These are phyloP conservation scores for Cystofilobasidium capitatum DNA, from an alignment of 768 basidiomycete species.

Conservation along the genomic window DNA sequence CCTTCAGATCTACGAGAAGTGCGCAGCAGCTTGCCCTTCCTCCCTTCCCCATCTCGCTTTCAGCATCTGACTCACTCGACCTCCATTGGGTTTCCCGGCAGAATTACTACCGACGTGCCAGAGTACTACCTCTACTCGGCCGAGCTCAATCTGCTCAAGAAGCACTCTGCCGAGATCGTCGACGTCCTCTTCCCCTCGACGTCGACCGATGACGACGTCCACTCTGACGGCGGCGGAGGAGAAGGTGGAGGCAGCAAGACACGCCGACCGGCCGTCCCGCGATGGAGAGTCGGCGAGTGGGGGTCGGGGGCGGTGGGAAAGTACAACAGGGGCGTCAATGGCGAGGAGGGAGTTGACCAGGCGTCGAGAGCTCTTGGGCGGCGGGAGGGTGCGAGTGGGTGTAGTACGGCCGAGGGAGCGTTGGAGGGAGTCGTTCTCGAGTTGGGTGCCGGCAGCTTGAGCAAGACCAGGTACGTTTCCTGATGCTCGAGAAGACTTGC, in stretches of 20 bases:
- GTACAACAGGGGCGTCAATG: constrained; percentile 43
- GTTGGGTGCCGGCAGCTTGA: constrained; percentile 23
- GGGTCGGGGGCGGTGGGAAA: constrained; percentile 44
- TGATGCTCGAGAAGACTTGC: not conserved
- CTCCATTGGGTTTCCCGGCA: not conserved
- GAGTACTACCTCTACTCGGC: constrained; percentile 80
- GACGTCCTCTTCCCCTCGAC: not conserved
- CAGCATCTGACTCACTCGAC: not conserved
- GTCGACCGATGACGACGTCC: constrained; percentile 10
- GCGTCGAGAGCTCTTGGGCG: not conserved
- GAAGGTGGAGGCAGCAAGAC: not conserved
- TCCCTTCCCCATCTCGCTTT: no score
- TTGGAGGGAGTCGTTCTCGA: constrained; percentile 23
- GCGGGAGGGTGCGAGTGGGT: not conserved
- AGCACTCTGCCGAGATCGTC: constrained; percentile 64
- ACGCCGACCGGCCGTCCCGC: constrained; percentile 20
- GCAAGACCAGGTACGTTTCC: constrained; percentile 20
- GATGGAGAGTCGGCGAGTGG: constrained; percentile 36
- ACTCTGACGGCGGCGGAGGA: constrained; percentile 11
- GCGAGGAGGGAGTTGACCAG: constrained; percentile 34
- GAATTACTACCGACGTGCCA: constrained; percentile 36
- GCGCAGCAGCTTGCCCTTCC: not conserved
- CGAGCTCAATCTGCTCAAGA: constrained; percentile 74
- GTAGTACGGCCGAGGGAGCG: not conserved
- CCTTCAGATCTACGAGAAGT: constrained; percentile 68